These are phyloP conservation scores for Skeletonema tropicum DNA, from an alignment of 108 stramenopile genomes.

Conservation along the genomic window DNA sequence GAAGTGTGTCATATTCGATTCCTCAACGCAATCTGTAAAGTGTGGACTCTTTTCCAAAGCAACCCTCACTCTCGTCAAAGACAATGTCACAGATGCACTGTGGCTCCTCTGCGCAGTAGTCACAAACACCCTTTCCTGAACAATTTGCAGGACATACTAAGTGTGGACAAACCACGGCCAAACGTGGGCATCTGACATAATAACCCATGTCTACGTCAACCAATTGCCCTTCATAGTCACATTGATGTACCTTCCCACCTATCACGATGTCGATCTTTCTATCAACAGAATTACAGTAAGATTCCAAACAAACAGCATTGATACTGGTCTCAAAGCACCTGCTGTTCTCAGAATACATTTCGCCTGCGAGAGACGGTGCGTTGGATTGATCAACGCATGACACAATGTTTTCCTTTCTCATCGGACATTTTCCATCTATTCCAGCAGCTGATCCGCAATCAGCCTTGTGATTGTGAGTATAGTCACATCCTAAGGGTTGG, in stretches of 20 bases:
- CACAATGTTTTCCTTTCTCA: conserved; percentile 38
- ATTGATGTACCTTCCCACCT: conserved; percentile 38
- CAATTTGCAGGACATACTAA: conserved; percentile 50
- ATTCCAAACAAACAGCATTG: conserved; percentile 44
- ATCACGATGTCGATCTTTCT: conserved; percentile 50
- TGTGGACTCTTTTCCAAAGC: conserved; percentile 15
- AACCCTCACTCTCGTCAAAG: conserved; percentile 42
- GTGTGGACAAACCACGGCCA: conserved; percentile 49
- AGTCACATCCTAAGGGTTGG: conserved; percentile 51
- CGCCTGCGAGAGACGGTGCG: conserved; percentile 26
- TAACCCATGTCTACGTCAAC: conserved; percentile 37
- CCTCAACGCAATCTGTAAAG: not conserved
- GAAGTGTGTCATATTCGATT: not conserved
- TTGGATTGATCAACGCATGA: conserved; percentile 38
- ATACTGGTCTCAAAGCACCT: conserved; percentile 47
- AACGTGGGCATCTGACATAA: conserved; percentile 33
- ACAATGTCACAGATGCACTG: conserved; percentile 43
- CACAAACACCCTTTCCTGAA: conserved; percentile 52
- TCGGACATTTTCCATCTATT: conserved; percentile 25
- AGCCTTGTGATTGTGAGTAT: conserved; percentile 55
- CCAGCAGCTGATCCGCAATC: conserved; percentile 13
- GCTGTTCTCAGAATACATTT: conserved; percentile 38
- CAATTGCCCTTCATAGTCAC: conserved; percentile 53
- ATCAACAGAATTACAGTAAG: conserved; percentile 50
- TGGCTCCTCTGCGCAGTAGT: conserved; percentile 44